Evolutionary conservation across 768 basidiomycete species (phyloP), one percentile per base, ranked within the genome.

Genomic region (Psilocybe subaeruginosa): DNA sequence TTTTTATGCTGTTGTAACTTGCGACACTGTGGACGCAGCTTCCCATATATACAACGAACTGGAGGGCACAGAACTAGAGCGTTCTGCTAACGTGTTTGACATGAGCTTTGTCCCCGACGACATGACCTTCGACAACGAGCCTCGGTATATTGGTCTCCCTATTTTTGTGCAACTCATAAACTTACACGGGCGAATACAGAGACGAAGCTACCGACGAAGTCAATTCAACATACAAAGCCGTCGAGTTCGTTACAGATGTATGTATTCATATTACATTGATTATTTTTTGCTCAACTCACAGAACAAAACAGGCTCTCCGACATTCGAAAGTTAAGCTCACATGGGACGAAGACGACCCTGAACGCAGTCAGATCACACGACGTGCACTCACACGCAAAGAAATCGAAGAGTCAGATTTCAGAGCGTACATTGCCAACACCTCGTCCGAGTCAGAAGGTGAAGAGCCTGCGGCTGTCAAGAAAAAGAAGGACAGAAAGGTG

Each of bases 311-410:
- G 95, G 97, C 97, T 8, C 85, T 99, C 4, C 91, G 97, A 4
- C 96, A 99, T 72, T 99, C 97, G 12, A 97, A 95, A 79, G 97
- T 99, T 61, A 97, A 93, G 70, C 83, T 99, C 33, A 97, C 96
- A 4, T 99, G 97, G 97, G 97, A 99, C 66, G 93, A 95, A 57
- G 97, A 99, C 73, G 96, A 99, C 66, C 89, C 92, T 0, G 91
- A 95, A 69, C 89, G 97, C 43, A 83, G 82, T 59, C 87, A 86
- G 47, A 68, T 95, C 52, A 93, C 95, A 1, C 87, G 95, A 49
- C 89, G 95, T 19, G 79, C 80, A 0, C 78, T 97, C 45, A 86
- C 92, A 0, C 83, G 84, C 56, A 89, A 94, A 70, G 94, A 98
- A 71, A 89, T 99, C 29, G 95, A 97, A 52, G 91, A 96, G 60